Evolutionary conservation across 208 protist genomes (phyloP).

Genomic region (Crithidia fasciculata): DNA sequence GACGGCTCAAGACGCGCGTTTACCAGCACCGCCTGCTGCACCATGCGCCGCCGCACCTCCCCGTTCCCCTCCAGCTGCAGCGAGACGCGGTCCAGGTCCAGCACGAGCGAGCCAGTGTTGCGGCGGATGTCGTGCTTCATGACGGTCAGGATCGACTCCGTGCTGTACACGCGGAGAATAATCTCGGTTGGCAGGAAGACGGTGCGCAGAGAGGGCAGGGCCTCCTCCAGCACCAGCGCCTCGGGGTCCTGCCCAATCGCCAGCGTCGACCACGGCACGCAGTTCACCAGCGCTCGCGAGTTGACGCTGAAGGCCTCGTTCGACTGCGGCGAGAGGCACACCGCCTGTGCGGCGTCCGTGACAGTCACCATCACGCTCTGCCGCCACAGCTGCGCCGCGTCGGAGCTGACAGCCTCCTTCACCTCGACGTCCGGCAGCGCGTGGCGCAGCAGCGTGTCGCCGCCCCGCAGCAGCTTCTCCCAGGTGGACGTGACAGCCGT

Average conservation of each 20-base stretch:
- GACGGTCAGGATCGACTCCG: slow-evolving; percentile 54
- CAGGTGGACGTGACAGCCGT: slow-evolving; percentile 45
- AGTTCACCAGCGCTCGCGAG: slow-evolving; percentile 45
- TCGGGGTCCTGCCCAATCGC: slow-evolving; percentile 37
- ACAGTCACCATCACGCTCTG: slow-evolving; percentile 66
- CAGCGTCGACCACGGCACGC: slow-evolving; percentile 45
- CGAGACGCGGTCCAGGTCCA: slow-evolving; percentile 53
- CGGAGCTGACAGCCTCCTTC: slow-evolving; percentile 18
- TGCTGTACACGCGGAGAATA: slow-evolving; percentile 68
- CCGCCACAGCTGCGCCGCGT: slow-evolving; percentile 40
- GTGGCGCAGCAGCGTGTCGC: slow-evolving; percentile 49
- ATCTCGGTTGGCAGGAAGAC: slow-evolving; percentile 67
- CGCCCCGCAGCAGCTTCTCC: slow-evolving; percentile 59
- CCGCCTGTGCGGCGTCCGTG: slow-evolving; percentile 55
- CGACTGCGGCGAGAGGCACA: slow-evolving; percentile 69
- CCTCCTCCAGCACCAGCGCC: slow-evolving; percentile 62
- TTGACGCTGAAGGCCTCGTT: slow-evolving; percentile 79
- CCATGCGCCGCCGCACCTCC: slow-evolving; percentile 36
- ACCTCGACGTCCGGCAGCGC: slow-evolving; percentile 35
- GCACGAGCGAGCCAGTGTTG: slow-evolving; percentile 49
- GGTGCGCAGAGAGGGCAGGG: slow-evolving; percentile 53
- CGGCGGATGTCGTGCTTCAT: slow-evolving; percentile 72
- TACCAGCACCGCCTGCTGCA: slow-evolving; percentile 58
- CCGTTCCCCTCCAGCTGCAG: slow-evolving; percentile 51
- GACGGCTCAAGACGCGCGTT: slow-evolving; percentile 62